phyloP scores from a whole-genome alignment of 139 green algal species.

The Chlorella sorokiniana region DNA sequence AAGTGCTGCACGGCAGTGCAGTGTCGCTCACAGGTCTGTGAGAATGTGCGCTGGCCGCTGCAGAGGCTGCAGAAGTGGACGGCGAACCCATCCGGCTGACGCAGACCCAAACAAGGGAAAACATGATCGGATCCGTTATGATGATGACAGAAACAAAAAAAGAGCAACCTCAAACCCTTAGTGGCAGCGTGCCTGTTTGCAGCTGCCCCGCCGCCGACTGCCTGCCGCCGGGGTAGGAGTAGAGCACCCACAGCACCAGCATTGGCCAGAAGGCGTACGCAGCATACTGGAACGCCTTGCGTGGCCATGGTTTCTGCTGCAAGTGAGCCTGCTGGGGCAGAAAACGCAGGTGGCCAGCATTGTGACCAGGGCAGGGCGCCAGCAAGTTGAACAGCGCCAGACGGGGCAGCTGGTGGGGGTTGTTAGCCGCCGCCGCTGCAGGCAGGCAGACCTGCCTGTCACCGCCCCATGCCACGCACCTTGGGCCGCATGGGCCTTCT shows the following conservation, averaged over 20 bases:
- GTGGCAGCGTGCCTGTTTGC: neutral
- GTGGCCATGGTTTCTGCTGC: conserved; percentile 8
- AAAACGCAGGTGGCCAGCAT: neutral
- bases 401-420: neutral
- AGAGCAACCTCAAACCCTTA: neutral
- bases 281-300: conserved; percentile 12
- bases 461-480: neutral
- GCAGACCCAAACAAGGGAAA: too few species aligned
- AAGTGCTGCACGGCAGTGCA: neutral
- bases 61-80: too few species aligned
- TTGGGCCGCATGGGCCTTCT: conserved; percentile 19
- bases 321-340: conserved; percentile 13
- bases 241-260: conserved; percentile 24
- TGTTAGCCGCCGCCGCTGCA: conserved; percentile 1
- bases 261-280: conserved; percentile 21
- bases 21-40: too few species aligned
- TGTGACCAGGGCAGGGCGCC: neutral
- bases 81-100: too few species aligned
- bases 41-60: too few species aligned
- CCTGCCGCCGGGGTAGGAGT: conserved; percentile 16
- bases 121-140: neutral
- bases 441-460: neutral
- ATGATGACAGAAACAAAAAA: neutral
- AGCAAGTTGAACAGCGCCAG: neutral
- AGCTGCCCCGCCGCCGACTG: neutral